A percentile compares a stretch with the other conserved stretches of the same genome.
Evolutionary conservation across 73 alveolate genomes (phyloP).

Genomic region (Tetrahymena elliotti): DNA sequence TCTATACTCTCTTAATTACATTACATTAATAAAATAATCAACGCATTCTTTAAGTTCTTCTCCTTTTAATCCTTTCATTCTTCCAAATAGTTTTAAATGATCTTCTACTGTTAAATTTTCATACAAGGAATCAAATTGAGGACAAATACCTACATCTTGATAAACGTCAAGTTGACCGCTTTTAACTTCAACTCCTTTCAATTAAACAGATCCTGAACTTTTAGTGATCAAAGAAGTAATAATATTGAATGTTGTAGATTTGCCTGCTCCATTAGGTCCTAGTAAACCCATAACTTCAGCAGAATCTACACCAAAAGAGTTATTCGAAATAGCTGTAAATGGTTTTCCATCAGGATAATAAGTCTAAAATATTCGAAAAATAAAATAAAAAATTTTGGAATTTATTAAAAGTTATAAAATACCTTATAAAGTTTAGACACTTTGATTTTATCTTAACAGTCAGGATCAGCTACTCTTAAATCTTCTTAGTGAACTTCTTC

Average conservation of each 20-base stretch:
- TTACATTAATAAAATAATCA: conserved; percentile 46
- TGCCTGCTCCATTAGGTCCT: conserved; percentile 95
- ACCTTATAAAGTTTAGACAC: neutral
- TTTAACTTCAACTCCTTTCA: conserved; percentile 6
- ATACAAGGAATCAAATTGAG: conserved; percentile 56
- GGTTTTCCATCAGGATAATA: neutral
- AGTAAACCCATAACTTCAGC: conserved; percentile 72
- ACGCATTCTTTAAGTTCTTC: conserved; percentile 42
- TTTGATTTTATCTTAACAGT: neutral
- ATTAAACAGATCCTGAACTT: neutral
- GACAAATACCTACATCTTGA: conserved; percentile 55
- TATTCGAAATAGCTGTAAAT: neutral
- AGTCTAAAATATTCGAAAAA: neutral
- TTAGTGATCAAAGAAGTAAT: conserved; percentile 29
- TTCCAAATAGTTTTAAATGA: conserved; percentile 56
- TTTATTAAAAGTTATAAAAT: neutral
- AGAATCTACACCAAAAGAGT: conserved; percentile 46
- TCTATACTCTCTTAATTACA: conserved; percentile 59
- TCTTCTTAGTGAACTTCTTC: neutral
- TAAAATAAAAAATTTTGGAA: neutral
- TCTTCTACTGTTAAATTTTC: conserved; percentile 58
- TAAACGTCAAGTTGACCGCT: conserved; percentile 42
- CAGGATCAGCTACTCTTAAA: neutral
- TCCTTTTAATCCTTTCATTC: conserved; percentile 52
- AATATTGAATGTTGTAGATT: conserved; percentile 77